Conservation (phyloP, 768 basidiomycete genomes). For the Hysterangium stoloniferum region DNA sequence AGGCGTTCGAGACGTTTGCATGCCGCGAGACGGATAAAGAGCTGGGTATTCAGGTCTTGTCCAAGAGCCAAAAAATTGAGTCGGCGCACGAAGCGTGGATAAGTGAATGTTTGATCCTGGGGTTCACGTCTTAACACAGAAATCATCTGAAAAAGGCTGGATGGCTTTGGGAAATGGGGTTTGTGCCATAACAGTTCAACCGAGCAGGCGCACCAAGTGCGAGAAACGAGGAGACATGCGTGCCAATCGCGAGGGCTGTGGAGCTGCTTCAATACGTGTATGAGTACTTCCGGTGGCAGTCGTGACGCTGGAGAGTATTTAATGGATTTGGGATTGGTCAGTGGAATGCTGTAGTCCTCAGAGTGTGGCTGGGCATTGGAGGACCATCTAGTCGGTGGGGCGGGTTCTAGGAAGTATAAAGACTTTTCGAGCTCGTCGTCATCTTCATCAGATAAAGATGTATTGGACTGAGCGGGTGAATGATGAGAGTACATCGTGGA, state of each 20-base stretch:
- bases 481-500: slow-evolving; percentile 13
- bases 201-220: slow-evolving; percentile 92
- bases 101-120: slow-evolving; percentile 72
- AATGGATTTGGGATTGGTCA: slow-evolving; percentile 19
- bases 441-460: slow-evolving; percentile 6
- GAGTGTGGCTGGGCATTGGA: slow-evolving; percentile 24
- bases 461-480: slow-evolving; percentile 25
- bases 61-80: slow-evolving; percentile 80
- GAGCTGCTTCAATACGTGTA: slow-evolving; percentile 85
- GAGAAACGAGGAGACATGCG: slow-evolving; percentile 69
- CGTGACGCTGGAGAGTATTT: slow-evolving; percentile 49
- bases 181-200: slow-evolving; percentile 95
- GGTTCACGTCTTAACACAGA: slow-evolving; percentile 44
- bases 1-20: slow-evolving; percentile 84
- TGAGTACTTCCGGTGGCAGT: slow-evolving; percentile 86
- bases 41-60: slow-evolving; percentile 60
- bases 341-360: slow-evolving; percentile 24
- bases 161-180: slow-evolving; percentile 62
- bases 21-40: slow-evolving; percentile 59
- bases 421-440: slow-evolving; percentile 10
- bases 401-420: slow-evolving; percentile 28
- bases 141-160: slow-evolving; percentile 73
- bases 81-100: slow-evolving; percentile 80
- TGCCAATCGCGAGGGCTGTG: slow-evolving; percentile 68
- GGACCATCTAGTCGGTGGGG: slow-evolving; percentile 63